phyloP scores from a whole-genome alignment of 805 yeast species.

The Candida pini region DNA sequence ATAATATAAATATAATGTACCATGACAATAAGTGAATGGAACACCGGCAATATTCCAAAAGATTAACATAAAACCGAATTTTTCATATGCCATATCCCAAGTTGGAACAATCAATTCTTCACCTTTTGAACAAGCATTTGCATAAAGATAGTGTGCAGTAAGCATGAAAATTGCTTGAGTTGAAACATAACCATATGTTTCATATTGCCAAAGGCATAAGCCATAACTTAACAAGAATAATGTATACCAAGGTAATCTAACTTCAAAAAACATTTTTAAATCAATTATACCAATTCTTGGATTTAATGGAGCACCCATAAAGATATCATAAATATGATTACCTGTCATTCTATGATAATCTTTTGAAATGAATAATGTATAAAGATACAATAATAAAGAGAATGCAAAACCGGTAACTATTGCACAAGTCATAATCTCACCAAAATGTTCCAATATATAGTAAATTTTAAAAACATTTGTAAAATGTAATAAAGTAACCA shows the following conservation, averaged over 20 bases:
- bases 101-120: slow-evolving; percentile 96
- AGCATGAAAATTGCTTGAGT: slow-evolving; percentile 70
- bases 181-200: slow-evolving; percentile 70
- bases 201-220: slow-evolving; percentile 73
- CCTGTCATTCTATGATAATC: slow-evolving; percentile 93
- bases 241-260: slow-evolving; percentile 95
- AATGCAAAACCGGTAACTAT: slow-evolving; percentile 71
- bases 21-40: slow-evolving; percentile 95
- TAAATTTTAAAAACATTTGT: slow-evolving; percentile 70
- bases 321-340: slow-evolving; percentile 80
- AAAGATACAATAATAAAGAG: slow-evolving; percentile 64
- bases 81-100: slow-evolving; percentile 99
- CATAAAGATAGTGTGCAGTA: slow-evolving; percentile 89
- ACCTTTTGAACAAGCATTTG: slow-evolving; percentile 96
- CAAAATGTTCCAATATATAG: slow-evolving; percentile 74
- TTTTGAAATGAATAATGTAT: slow-evolving; percentile 56
- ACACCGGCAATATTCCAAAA: slow-evolving; percentile 99
- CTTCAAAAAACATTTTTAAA: slow-evolving; percentile 95
- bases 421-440: slow-evolving; percentile 89
- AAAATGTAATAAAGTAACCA: slow-evolving; percentile 60
- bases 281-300: slow-evolving; percentile 93
- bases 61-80: slow-evolving; percentile 97
- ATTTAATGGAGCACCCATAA: slow-evolving; percentile 96
- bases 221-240: slow-evolving; percentile 72
- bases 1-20: slow-evolving; percentile 75